Percentiles rank a stretch among this genome's conserved stretches.
Conservation (phyloP, 176 grass and related monocot genomes). For the Oryza meridionalis region DNA sequence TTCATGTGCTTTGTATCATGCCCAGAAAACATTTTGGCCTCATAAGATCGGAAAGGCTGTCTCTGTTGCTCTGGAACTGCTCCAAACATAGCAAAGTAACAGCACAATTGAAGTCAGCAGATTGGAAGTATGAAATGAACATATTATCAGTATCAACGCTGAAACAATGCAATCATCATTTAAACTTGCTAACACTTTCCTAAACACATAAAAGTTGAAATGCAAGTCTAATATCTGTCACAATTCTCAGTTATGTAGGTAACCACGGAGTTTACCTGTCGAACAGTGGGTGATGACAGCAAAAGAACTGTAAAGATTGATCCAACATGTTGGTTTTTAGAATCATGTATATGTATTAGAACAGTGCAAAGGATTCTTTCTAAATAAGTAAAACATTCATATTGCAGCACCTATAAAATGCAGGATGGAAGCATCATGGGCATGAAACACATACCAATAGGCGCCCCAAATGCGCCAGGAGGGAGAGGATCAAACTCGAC, state of each 20-base stretch:
- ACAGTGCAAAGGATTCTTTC: neutral
- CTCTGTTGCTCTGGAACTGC: constrained; percentile 60
- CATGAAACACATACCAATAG: constrained; percentile 64
- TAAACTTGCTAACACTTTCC: neutral
- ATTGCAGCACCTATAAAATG: neutral
- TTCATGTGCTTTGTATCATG: constrained; percentile 73
- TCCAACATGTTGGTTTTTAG: neutral
- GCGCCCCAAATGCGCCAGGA: constrained; percentile 88
- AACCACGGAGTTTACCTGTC: neutral
- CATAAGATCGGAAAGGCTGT: constrained; percentile 55
- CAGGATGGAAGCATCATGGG: neutral
- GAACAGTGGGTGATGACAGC: neutral
- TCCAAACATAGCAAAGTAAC: constrained; percentile 20
- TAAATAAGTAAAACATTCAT: neutral
- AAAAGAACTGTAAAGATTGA: neutral
- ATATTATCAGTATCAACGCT: constrained; percentile 9
- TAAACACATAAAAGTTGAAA: neutral
- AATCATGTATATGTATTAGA: neutral
- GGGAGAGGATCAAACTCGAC: constrained; percentile 83
- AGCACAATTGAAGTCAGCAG: constrained; percentile 33
- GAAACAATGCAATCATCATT: neutral
- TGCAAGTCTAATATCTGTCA: neutral
- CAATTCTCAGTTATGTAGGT: neutral
- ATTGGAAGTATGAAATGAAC: constrained; percentile 12
- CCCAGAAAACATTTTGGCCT: constrained; percentile 59